Base-by-base conservation (phyloP, 306 rosid genomes). In the Pyrus betulifolia region DNA sequence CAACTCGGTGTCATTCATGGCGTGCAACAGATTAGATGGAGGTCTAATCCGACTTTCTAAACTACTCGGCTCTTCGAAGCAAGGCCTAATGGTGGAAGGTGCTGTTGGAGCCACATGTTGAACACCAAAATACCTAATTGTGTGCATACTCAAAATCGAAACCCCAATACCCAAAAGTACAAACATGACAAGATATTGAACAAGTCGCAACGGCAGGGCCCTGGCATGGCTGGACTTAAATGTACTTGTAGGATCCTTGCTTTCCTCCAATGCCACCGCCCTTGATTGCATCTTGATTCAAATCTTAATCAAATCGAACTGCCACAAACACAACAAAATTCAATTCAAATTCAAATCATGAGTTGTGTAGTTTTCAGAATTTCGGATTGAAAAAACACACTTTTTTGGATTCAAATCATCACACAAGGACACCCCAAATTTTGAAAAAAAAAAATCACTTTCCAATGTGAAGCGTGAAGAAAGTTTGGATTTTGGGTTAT, bases 1-100 rank as follows among this genome's bases (percentile, higher is more conserved):
- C 68, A 96, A 87, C 30, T 96, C 99, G 6, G 61, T 71, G 77
- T 96, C 99, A 72, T 81, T 96, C 97, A 96, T 88, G 72, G 71
- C 67, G 71, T 96, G 99, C 84, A 85, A 35, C 80, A 92, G 86
- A 72, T 69, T 84, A 19, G 90, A 71, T 14, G 96, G 90, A 86
- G 99, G 83, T 81, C 75, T 85, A 74, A 89, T 85, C 93, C 90
- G 93, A 80, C 78, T 88, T 54, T 88, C 93, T 65, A 87, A 22
- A n/a, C 82, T 82, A 19, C 40, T 79, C n/a, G 87, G 84, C 81
- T 85, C 84, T 78, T 80, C 83, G 70, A 86, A 87, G 83, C 91
- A 87, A 78, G 97, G 87, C 85, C 42, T 82, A 31, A 80, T 57
- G 0, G 87, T 35, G 44, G 97, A 77, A 31, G 78, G 86, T n/a